A percentile compares a stretch with the other conserved stretches of the same genome.
Evolutionary conservation across 805 yeast genomes (phyloP).

Genomic region (Saccharomycopsis lassenensis): DNA sequence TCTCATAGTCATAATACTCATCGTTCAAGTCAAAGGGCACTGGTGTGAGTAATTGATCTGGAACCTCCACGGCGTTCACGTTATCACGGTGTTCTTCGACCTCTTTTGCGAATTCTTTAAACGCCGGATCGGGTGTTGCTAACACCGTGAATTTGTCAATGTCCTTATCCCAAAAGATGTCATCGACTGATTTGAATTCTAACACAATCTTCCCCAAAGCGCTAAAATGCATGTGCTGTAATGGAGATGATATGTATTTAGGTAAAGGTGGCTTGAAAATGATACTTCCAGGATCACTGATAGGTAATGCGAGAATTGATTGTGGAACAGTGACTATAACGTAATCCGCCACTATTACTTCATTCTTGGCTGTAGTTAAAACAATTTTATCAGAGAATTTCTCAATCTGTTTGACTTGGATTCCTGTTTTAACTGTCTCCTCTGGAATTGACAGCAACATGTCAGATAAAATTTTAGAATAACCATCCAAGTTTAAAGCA

Average conservation of each 20-base stretch:
- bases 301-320: slow-evolving; percentile 43
- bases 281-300: slow-evolving; percentile 33
- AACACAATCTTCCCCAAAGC: slow-evolving; percentile 63
- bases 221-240: slow-evolving; percentile 46
- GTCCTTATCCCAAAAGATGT: slow-evolving; percentile 47
- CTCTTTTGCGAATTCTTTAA: slow-evolving; percentile 11
- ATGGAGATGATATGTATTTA: slow-evolving; percentile 28
- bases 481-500: slow-evolving; percentile 55
- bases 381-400: slow-evolving; percentile 12
- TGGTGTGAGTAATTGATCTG: slow-evolving; percentile 5
- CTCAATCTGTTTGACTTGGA: slow-evolving; percentile 28
- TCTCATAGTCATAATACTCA: slow-evolving; percentile 18
- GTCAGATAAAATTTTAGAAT: slow-evolving; percentile 39
- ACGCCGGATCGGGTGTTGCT: slow-evolving; percentile 26
- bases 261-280: slow-evolving; percentile 50
- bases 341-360: slow-evolving; percentile 35
- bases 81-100: slow-evolving; percentile 3
- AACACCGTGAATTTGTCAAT: slow-evolving; percentile 39
- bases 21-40: slow-evolving; percentile 13
- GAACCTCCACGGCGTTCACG: slow-evolving; percentile 2
- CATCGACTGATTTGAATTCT: slow-evolving; percentile 40
- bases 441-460: slow-evolving; percentile 31
- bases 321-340: slow-evolving; percentile 70
- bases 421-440: slow-evolving; percentile 29
- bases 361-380: slow-evolving; percentile 23